Base-by-base conservation (phyloP, 306 rosid genomes). In the Lagenaria siceraria region DNA sequence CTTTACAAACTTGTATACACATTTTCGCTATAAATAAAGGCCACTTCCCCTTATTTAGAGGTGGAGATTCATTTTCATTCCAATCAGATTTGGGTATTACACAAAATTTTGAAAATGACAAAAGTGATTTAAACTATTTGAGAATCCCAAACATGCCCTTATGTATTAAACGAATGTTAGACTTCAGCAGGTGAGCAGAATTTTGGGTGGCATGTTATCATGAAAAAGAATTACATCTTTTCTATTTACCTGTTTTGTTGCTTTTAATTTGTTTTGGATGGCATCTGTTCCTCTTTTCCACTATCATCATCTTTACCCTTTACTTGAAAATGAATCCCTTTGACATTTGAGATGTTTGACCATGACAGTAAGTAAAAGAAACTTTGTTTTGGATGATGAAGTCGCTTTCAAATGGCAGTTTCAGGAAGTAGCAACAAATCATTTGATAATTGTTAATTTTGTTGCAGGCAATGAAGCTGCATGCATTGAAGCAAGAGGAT, bases 391-490 rank as follows among this genome's bases (percentile, higher is more conserved):
- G 56, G 18, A 48, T 48, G 55, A 69, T 43, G 55, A 53, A 42
- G 55, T 21, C 33, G 24, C 74, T 69, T 43, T n/a, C 36, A 42
- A 43, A 74, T 53, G 40, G 25, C 10, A 51, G 42, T 14, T 72
- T 25, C 27, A 48, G n/a, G 68, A 80, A 81, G 73, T 46, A n/a
- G 75, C 74, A 54, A 46, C 61, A 43, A 52, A 63, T 56, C 60
- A n/a, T 56, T 29, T 77, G 80, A 40, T 58, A 22, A 10, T 78
- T 59, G 35, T 71, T 43, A 24, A 54, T 43, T 43, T n/a, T 72
- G 35, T 78, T 83, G 79, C 93, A 92, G 97, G 85, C 66, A 76
- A 76, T 74, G 52, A 90, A 81, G 89, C 4, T 33, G 56, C 79
- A 49, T 8, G 85, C 86, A 38, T 82, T 89, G 71, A 82, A 53